Percentiles rank a stretch among this genome's conserved stretches.
Conservation (phyloP, 805 yeast species). For the Yarrowia sp. region DNA sequence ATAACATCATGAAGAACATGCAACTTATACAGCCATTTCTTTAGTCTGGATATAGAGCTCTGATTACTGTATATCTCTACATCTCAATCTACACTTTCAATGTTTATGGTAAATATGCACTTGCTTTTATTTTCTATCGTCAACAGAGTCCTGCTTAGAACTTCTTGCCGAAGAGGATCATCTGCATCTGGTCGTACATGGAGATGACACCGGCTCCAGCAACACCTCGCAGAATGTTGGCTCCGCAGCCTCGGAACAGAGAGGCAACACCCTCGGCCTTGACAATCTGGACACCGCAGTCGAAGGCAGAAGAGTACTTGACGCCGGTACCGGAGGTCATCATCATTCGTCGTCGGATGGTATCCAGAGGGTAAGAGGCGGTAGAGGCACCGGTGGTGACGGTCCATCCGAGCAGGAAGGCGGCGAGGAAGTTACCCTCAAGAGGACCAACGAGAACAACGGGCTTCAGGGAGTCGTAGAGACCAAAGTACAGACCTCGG, state of each 20-base stretch:
- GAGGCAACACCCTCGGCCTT: conserved; percentile 95
- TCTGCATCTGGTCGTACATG: conserved; percentile 95
- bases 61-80: too few relatives aligned
- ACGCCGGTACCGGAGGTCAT: conserved; percentile 99
- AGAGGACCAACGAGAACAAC: conserved; percentile 91
- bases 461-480: conserved; percentile 96
- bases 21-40: too few relatives aligned
- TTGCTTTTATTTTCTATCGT: conserved; percentile 1
- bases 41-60: too few relatives aligned
- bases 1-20: too few relatives aligned
- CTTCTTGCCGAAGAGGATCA: conserved; percentile 95
- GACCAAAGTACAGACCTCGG: conserved; percentile 99
- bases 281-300: conserved; percentile 88
- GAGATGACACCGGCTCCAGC: conserved; percentile 99
- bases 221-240: conserved; percentile 99
- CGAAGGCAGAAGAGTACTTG: conserved; percentile 93
- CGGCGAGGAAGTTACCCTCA: conserved; percentile 93
- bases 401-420: conserved; percentile 96
- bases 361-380: conserved; percentile 98
- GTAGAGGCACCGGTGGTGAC: conserved; percentile 99
- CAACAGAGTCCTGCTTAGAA: conserved; percentile 54
- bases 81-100: too few relatives aligned
- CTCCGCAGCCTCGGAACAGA: conserved; percentile 99
- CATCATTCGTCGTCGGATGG: conserved; percentile 99
- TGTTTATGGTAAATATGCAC: neutral